Conservation (phyloP, 352 stramenopile species). For the Phytophthora pini region DNA sequence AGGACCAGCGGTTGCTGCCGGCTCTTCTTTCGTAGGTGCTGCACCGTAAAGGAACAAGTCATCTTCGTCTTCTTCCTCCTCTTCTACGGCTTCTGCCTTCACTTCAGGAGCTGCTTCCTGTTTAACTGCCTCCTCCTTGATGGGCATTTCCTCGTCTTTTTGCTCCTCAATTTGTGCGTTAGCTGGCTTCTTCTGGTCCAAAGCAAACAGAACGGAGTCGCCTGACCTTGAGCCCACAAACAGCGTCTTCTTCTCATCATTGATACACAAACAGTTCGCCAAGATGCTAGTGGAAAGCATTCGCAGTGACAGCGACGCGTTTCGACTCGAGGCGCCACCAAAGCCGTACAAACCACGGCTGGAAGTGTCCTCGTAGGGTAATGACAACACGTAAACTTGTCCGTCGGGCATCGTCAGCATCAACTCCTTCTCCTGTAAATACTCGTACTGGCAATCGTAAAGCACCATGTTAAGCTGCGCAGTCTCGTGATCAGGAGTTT, state of each 20-base stretch:
- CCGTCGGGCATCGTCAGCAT: constrained; percentile 66
- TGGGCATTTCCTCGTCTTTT: constrained; percentile 25
- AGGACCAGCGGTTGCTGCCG: neutral
- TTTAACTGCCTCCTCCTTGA: constrained; percentile 37
- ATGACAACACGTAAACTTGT: constrained; percentile 67
- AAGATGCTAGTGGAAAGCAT: constrained; percentile 56
- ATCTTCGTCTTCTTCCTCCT: constrained; percentile 67
- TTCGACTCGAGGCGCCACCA: constrained; percentile 26
- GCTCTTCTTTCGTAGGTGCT: constrained; percentile 35
- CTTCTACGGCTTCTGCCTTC: constrained; percentile 31
- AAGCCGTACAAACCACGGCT: constrained; percentile 44
- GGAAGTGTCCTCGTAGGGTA: constrained; percentile 64
- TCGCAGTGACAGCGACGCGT: constrained; percentile 56
- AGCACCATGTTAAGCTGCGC: constrained; percentile 65
- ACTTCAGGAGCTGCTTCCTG: constrained; percentile 11
- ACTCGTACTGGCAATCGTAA: constrained; percentile 74
- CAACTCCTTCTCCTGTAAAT: constrained; percentile 74
- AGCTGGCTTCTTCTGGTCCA: constrained; percentile 46
- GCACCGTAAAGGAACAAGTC: constrained; percentile 83
- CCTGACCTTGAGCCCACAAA: constrained; percentile 85
- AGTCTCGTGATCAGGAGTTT: constrained; percentile 57
- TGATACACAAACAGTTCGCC: constrained; percentile 66
- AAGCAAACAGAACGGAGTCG: constrained; percentile 77
- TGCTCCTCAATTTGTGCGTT: constrained; percentile 32
- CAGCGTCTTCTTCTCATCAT: constrained; percentile 68